phyloP scores from a whole-genome alignment of 2,329 filamentous ascomycete species.

The Pseudogymnoascus sp. region DNA sequence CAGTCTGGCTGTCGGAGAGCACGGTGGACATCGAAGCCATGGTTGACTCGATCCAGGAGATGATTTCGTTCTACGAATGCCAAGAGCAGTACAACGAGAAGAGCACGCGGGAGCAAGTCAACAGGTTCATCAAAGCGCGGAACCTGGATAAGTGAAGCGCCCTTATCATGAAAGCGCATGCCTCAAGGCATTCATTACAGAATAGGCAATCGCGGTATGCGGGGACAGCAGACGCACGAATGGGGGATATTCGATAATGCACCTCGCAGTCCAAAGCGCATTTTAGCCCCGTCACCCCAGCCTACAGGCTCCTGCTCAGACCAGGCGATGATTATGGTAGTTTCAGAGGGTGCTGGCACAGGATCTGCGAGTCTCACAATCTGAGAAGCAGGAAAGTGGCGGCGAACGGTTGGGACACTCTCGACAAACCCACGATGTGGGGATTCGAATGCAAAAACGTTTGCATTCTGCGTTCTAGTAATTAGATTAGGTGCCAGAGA shows the following conservation, averaged over 20 bases:
- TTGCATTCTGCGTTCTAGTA: not conserved
- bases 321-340: not conserved
- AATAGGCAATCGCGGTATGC: not conserved
- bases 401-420: not conserved
- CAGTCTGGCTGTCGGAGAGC: conserved; percentile 63
- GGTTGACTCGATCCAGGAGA: conserved; percentile 63
- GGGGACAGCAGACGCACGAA: not conserved
- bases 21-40: conserved; percentile 60
- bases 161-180: not conserved
- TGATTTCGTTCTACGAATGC: conserved; percentile 62
- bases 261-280: not conserved
- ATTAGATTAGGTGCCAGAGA: not conserved
- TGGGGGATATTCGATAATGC: not conserved
- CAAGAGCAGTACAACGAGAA: conserved; percentile 32
- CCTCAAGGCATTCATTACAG: not conserved
- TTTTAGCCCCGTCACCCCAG: not conserved
- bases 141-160: conserved; percentile 22
- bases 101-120: conserved; percentile 29
- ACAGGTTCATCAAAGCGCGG: conserved; percentile 29
- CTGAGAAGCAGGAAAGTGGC: not conserved
- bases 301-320: not conserved
- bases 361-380: not conserved
- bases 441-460: not conserved
- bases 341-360: conserved; percentile 2
- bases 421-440: not conserved